A percentile compares a stretch with the other conserved stretches of the same genome.
phyloP scores from a whole-genome alignment of 2,329 filamentous ascomycete species.

The Chrysoporthe cubensis region DNA sequence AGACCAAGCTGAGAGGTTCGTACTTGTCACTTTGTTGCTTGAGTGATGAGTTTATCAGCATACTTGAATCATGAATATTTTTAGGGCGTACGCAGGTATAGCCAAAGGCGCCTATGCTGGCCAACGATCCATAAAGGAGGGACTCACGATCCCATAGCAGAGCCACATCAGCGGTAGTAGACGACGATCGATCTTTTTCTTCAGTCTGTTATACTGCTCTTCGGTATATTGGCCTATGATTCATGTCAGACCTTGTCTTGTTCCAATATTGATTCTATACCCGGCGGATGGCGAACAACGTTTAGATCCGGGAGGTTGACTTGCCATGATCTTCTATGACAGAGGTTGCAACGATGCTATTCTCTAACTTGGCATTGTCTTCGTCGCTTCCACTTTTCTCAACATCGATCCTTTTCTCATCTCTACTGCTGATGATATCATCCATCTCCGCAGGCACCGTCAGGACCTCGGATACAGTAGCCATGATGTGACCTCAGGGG shows the following conservation, averaged over 20 bases:
- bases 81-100: background rate
- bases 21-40: conserved; percentile 50
- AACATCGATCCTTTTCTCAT: conserved; percentile 3
- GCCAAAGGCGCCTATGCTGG: background rate
- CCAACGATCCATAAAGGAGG: background rate
- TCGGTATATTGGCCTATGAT: conserved; percentile 37
- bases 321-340: conserved; percentile 6
- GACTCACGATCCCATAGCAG: conserved; percentile 47
- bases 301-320: background rate
- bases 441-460: conserved; percentile 13
- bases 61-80: background rate
- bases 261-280: background rate
- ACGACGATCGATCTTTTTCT: conserved; percentile 48
- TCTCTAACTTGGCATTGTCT: conserved; percentile 10
- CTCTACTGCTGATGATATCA: conserved; percentile 5
- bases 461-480: conserved; percentile 18
- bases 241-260: background rate
- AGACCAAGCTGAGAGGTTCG: background rate
- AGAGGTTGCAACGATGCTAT: background rate
- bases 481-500: conserved; percentile 3
- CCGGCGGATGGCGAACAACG: too few species aligned
- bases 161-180: conserved; percentile 52
- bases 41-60: background rate
- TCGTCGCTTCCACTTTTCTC: conserved; percentile 9
- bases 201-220: conserved; percentile 43